Conservation (phyloP, 192 early-diverging fungal species). For the Linnemannia schmuckeri region DNA sequence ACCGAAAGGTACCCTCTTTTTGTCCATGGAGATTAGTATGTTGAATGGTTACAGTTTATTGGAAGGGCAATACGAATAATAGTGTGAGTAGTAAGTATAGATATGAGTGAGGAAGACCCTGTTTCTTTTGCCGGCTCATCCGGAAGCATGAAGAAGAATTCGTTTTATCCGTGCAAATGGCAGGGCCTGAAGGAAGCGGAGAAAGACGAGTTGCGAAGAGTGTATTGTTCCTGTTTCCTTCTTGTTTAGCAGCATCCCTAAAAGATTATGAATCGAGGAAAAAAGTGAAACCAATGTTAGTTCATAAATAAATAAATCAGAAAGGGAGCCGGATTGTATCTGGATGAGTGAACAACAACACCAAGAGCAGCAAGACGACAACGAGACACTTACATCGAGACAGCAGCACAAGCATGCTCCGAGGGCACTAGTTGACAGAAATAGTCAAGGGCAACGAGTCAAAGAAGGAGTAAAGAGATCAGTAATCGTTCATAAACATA, state of each 20-base stretch:
- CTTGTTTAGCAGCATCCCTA: constrained; percentile 19
- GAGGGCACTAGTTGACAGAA: constrained; percentile 21
- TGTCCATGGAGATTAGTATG: neutral
- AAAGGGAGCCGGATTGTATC: neutral
- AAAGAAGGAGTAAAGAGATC: neutral
- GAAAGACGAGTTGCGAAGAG: neutral
- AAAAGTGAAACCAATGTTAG: constrained; percentile 8
- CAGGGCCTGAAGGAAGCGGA: neutral
- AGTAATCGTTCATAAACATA: neutral
- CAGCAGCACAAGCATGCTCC: constrained; percentile 45
- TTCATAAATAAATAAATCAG: neutral
- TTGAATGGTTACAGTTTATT: neutral
- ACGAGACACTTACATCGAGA: constrained; percentile 27
- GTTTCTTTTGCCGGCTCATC: neutral
- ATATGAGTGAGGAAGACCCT: neutral
- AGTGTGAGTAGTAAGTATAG: neutral
- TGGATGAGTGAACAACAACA: neutral
- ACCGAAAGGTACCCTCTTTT: neutral
- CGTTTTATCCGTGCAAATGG: constrained; percentile 1
- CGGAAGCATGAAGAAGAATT: neutral
- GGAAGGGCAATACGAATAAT: neutral
- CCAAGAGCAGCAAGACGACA: neutral
- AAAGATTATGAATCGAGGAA: neutral
- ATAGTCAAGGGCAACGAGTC: neutral
- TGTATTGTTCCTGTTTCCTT: neutral